Evolutionary conservation across 345 rosid genomes (phyloP), one percentile per base, ranked within the genome.

Genomic region (Cardiospermum halicacabum): DNA sequence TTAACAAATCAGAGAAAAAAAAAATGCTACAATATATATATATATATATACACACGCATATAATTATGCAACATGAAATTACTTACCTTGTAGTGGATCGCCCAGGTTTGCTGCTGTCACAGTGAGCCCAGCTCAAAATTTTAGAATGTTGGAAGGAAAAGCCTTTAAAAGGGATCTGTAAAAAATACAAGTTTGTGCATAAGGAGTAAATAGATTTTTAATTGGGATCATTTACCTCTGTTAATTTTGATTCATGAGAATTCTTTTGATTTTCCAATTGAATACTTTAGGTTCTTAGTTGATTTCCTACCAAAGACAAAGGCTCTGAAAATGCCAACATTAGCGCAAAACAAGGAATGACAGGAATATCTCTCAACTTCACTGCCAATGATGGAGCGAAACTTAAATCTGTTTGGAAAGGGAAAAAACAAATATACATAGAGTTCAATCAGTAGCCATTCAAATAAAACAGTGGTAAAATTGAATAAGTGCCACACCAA

Each of bases 291-390:
- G 13, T 60, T n/a, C 39, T 68, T 31, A 32, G 21, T 18, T 47
- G 31, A 32, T 62, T 32, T 71, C 82, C 69, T 77, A 89, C 96
- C 71, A 60, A 77, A 53, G 94, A 84, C 71, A 91, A 74, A 42
- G 96, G 84, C 75, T 91, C 90, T 43, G 75, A 36, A 70, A 88
- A 91, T 64, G 92, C 96, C 64, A 91, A 80, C 96, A 91, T 85
- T 64, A 89, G 85, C 24, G 87, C 83, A 66, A 91, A 89, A 78
- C 96, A 84, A 16, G 97, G 96, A 57, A 61, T 54, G 45, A 80
- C 87, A 66, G 96, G 91, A 64, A 91, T 81, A 69, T 82, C 68
- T 70, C 78, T 79, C 53, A 89, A 73, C 75, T 75, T 82, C 55
- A 24, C 60, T 11, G 71, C 85, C 74, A 82, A 74, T 57, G 80